A percentile compares a stretch with the other conserved stretches of the same genome.
phyloP scores from a whole-genome alignment of 805 yeast genomes.

The Cyberlindnera xishuangbannaensis region DNA sequence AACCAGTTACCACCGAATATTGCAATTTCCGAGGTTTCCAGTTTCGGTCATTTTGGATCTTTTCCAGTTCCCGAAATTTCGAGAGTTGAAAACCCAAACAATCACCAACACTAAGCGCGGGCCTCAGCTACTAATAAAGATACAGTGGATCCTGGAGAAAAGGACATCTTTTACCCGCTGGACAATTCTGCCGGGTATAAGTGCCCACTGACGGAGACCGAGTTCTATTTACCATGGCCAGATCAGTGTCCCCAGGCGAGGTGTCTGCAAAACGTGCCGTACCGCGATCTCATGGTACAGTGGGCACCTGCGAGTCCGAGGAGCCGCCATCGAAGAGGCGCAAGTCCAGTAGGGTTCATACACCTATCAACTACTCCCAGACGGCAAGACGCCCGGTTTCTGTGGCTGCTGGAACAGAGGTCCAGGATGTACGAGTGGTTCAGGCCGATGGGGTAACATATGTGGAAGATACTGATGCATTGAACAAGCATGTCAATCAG shows the following conservation, averaged over 20 bases:
- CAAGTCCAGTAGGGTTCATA: constrained; percentile 13
- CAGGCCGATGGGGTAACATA: constrained; percentile 8
- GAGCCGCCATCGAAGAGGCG: constrained; percentile 16
- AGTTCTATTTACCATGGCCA: no score
- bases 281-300: constrained; percentile 2
- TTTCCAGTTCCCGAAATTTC: no score
- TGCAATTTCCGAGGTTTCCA: no score
- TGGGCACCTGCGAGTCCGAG: not conserved
- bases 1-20: no score
- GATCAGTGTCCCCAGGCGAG: constrained; percentile 1
- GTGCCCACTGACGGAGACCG: no score
- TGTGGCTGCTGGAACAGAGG: not conserved
- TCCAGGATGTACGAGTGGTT: constrained; percentile 3
- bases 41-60: no score
- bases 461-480: constrained; percentile 7
- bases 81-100: no score
- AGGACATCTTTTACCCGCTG: no score
- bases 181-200: no score
- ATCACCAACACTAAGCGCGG: no score
- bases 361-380: constrained; percentile 8
- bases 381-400: constrained; percentile 1
- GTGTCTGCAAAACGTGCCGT: constrained; percentile 5
- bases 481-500: constrained; percentile 3
- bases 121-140: no score
- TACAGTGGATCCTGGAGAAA: no score